These are phyloP conservation scores for Lycium barbarum DNA, from an alignment of 257 asterid genomes.

Conservation along the genomic window DNA sequence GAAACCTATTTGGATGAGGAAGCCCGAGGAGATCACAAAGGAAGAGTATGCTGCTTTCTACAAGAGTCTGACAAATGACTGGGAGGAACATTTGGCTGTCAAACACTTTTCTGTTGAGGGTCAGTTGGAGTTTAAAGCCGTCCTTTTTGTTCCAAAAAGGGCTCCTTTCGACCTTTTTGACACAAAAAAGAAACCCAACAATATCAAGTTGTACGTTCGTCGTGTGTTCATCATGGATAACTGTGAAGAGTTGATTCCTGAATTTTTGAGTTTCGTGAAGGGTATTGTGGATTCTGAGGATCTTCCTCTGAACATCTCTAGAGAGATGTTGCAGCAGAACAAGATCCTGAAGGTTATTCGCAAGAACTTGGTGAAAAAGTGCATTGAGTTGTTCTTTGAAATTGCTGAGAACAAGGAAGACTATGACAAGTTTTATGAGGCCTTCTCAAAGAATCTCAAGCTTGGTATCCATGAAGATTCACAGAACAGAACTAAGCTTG, in stretches of 20 bases:
- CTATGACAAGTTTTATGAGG: slow-evolving; percentile 66
- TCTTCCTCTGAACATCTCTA: slow-evolving; percentile 69
- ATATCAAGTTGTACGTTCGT: slow-evolving; percentile 68
- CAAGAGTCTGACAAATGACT: slow-evolving; percentile 68
- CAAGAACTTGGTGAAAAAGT: slow-evolving; percentile 76
- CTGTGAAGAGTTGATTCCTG: slow-evolving; percentile 72
- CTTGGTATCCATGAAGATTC: slow-evolving; percentile 73
- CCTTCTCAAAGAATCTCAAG: slow-evolving; percentile 71
- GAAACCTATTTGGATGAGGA: slow-evolving; percentile 76
- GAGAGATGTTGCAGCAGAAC: slow-evolving; percentile 69
- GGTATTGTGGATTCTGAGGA: slow-evolving; percentile 75
- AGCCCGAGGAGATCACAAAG: slow-evolving; percentile 70
- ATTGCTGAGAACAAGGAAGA: slow-evolving; percentile 77
- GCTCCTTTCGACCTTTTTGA: slow-evolving; percentile 74
- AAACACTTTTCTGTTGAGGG: slow-evolving; percentile 79
- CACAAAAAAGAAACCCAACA: slow-evolving; percentile 65
- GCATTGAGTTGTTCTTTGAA: slow-evolving; percentile 70
- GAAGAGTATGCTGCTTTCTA: slow-evolving; percentile 77
- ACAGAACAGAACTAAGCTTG: slow-evolving; percentile 58
- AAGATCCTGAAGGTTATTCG: slow-evolving; percentile 73
- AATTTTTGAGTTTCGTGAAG: slow-evolving; percentile 62
- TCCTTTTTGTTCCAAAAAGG: slow-evolving; percentile 69
- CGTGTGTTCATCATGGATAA: slow-evolving; percentile 72
- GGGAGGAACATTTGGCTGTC: slow-evolving; percentile 74
- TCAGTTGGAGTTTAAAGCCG: slow-evolving; percentile 67